phyloP scores from a whole-genome alignment of 371 early-diverging fungal genomes.

The Haplosporangium sp. region DNA sequence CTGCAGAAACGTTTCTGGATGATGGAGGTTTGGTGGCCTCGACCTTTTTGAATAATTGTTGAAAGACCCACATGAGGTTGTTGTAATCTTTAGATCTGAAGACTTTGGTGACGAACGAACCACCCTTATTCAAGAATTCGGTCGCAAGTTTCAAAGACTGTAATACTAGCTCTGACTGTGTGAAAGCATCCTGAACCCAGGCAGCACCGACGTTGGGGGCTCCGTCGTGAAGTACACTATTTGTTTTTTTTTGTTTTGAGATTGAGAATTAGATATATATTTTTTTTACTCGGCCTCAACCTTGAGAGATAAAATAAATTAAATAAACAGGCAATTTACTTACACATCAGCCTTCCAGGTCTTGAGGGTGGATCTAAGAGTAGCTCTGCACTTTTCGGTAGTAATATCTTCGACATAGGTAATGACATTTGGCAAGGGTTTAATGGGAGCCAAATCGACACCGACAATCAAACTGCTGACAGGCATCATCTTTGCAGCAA shows the following conservation, averaged over 20 bases:
- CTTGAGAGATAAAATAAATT: not conserved
- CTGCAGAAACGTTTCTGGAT: slow-evolving; percentile 99
- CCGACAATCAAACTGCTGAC: slow-evolving; percentile 92
- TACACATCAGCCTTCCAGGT: slow-evolving; percentile 99
- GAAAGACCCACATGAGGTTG: slow-evolving; percentile 97
- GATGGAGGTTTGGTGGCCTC: slow-evolving; percentile 99
- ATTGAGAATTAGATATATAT: not conserved
- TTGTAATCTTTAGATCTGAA: slow-evolving; percentile 99
- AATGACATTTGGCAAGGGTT: slow-evolving; percentile 96
- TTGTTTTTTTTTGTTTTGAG: not conserved
- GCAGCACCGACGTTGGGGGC: slow-evolving; percentile 99
- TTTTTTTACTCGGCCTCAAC: not conserved
- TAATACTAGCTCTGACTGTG: slow-evolving; percentile 97
- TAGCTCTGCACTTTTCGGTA: slow-evolving; percentile 91
- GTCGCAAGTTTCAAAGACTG: slow-evolving; percentile 96
- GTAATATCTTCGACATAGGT: slow-evolving; percentile 99
- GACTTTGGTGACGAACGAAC: slow-evolving; percentile 99
- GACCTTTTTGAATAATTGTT: slow-evolving; percentile 97
- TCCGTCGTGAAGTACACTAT: slow-evolving; percentile 98
- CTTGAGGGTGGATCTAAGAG: slow-evolving; percentile 90
- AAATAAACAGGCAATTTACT: slow-evolving; percentile 18
- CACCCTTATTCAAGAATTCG: slow-evolving; percentile 95
- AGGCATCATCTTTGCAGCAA: slow-evolving; percentile 98
- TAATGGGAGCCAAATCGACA: slow-evolving; percentile 98
- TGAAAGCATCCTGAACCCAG: slow-evolving; percentile 99